Evolutionary conservation across 805 yeast genomes (phyloP).

Genomic region (Middelhovenomyces tepae): DNA sequence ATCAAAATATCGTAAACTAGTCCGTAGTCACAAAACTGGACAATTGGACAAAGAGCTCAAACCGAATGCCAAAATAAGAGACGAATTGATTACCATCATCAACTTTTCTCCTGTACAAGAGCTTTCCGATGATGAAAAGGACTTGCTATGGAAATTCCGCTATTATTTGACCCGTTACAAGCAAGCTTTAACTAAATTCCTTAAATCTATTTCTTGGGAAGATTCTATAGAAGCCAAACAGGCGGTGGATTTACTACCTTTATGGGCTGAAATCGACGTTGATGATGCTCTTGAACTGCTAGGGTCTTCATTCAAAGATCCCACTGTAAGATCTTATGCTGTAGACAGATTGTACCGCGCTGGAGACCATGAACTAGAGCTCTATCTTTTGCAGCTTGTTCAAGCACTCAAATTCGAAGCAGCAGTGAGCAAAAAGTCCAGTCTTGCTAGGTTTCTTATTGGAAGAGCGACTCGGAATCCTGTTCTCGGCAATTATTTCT

Average conservation of each 20-base stretch:
- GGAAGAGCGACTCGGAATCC: slow-evolving; percentile 58
- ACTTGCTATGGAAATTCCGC: slow-evolving; percentile 83
- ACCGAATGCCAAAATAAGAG: slow-evolving; percentile 78
- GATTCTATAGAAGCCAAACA: slow-evolving; percentile 74
- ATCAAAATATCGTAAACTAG: slow-evolving; percentile 72
- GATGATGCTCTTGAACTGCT: slow-evolving; percentile 82
- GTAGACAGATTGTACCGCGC: slow-evolving; percentile 75
- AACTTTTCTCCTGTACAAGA: slow-evolving; percentile 77
- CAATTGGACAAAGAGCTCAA: slow-evolving; percentile 75
- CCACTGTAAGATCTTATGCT: slow-evolving; percentile 75
- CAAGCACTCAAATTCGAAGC: slow-evolving; percentile 81
- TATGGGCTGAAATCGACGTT: slow-evolving; percentile 68
- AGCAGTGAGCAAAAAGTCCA: slow-evolving; percentile 14
- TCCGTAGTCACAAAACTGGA: slow-evolving; percentile 71
- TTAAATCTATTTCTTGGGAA: slow-evolving; percentile 82
- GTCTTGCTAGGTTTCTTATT: slow-evolving; percentile 52
- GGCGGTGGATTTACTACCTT: slow-evolving; percentile 61
- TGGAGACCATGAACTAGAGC: slow-evolving; percentile 65
- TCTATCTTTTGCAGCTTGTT: slow-evolving; percentile 80
- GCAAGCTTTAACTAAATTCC: slow-evolving; percentile 66
- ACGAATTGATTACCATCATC: slow-evolving; percentile 59
- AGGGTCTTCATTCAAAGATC: slow-evolving; percentile 67
- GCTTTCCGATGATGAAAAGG: slow-evolving; percentile 73
- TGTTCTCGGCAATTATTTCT: slow-evolving; percentile 69
- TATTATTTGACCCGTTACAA: slow-evolving; percentile 66